Conservation (phyloP, 139 green algal species). For the Chlamydomonas incerta region DNA sequence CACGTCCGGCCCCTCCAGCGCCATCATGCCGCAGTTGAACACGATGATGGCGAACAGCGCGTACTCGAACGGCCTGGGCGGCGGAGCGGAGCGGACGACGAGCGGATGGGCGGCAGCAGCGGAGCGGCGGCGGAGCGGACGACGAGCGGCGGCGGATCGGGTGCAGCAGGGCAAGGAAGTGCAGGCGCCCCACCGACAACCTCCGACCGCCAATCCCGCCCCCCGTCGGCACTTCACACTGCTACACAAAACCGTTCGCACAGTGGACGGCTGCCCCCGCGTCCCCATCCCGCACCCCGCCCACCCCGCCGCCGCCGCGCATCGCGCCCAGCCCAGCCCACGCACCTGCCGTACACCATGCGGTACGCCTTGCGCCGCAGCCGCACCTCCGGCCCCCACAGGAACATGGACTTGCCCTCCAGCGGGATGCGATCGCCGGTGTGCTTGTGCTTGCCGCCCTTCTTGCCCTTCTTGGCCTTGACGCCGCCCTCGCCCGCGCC, state of each 20-base stretch:
- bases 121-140: too few species aligned
- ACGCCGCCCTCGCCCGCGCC: not conserved
- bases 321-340: not conserved
- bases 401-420: slow-evolving; percentile 28
- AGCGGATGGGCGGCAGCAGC: too few species aligned
- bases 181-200: too few species aligned
- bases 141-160: too few species aligned
- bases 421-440: slow-evolving; percentile 12
- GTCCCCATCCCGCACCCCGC: too few species aligned
- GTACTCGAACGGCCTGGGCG: slow-evolving; percentile 63
- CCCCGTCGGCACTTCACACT: too few species aligned
- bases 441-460: not conserved
- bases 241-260: too few species aligned
- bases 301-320: too few species aligned
- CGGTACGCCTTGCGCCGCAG: slow-evolving; percentile 13
- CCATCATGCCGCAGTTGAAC: slow-evolving; percentile 73
- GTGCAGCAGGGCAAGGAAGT: not conserved
- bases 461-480: not conserved
- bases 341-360: slow-evolving; percentile 32
- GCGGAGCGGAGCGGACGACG: not conserved
- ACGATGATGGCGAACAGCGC: slow-evolving; percentile 75
- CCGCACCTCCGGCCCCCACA: slow-evolving; percentile 3
- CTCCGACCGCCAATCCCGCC: too few species aligned
- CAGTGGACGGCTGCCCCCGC: too few species aligned
- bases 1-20: slow-evolving; percentile 67